Evolutionary conservation across 352 stramenopile species (phyloP).

Genomic region (Globisporangium radiosum): DNA sequence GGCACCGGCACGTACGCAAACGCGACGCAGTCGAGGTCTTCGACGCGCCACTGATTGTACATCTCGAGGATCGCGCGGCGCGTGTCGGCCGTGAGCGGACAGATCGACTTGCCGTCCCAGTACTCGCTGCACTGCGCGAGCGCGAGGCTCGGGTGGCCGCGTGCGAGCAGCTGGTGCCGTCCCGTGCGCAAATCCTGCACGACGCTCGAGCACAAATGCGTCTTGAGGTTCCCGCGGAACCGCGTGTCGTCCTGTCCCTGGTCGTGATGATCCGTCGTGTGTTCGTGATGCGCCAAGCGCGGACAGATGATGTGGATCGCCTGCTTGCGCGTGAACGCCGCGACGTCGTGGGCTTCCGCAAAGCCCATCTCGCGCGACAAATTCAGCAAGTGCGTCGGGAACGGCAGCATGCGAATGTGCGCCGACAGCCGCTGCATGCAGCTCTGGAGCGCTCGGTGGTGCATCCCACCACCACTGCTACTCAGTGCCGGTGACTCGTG

Average conservation of each 20-base stretch:
- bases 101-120: constrained; percentile 87
- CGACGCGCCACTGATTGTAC: constrained; percentile 86
- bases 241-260: constrained; percentile 80
- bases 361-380: constrained; percentile 82
- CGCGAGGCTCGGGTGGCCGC: constrained; percentile 67
- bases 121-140: constrained; percentile 78
- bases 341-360: constrained; percentile 52
- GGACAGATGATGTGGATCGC: constrained; percentile 82
- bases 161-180: constrained; percentile 69
- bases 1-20: constrained; percentile 78
- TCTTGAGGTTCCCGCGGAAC: constrained; percentile 81
- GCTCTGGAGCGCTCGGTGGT: constrained; percentile 22
- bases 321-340: constrained; percentile 55
- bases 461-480: constrained; percentile 22
- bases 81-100: constrained; percentile 73
- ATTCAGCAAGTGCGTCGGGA: constrained; percentile 74
- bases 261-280: constrained; percentile 81
- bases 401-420: constrained; percentile 81
- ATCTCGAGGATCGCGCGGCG: constrained; percentile 77
- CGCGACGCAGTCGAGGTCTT: constrained; percentile 80
- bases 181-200: constrained; percentile 79
- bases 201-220: constrained; percentile 80
- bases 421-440: constrained; percentile 77
- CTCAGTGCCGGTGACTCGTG: constrained; percentile 27
- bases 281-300: constrained; percentile 71